Evolutionary conservation across 164 flowering plant species (phyloP), one percentile per base, ranked within the genome.

Genomic region (Taxillus chinensis): DNA sequence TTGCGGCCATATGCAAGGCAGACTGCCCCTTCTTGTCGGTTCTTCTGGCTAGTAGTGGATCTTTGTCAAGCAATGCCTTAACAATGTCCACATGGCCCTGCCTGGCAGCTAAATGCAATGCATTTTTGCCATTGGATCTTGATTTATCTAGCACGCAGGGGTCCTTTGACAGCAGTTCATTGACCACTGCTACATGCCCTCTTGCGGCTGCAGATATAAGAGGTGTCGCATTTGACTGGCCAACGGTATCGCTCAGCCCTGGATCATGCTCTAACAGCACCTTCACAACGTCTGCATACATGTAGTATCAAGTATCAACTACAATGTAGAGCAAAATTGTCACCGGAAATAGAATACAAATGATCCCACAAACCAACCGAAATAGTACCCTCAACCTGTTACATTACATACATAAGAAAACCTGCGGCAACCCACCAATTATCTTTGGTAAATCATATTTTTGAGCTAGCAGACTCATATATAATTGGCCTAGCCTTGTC

Each of bases 21-120:
- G 84, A 82, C 62, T 84, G 89, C 10, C 86, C 84, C 68, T 84
- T 84, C 72, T 82, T 84, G 63, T 84, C 89, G 39, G 74, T 80
- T 58, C 78, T 75, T 60, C 83, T 73, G 8, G 86, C 86, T 52
- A 84, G 60, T 42, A 70, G 80, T 14, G 83, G 79, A 71, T 84
- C 86, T 55, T 78, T 71, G 38, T 66, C 64, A 10, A 84, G 84
- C 68, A 84, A 66, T 41, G 77, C 78, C 51, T 69, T 81, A 9
- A 82, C 85, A 45, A 85, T 72, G 38, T 81, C 85, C 8, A 79
- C 82, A 67, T 85, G 87, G 59, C 90, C 87, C 54, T 78, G 82
- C 16, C 90, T 68, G 38, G 85, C 83, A 60, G 90, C 80, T 58
- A 81, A 71, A 68, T 85, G 90, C 57, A 82, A 63, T 49, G 87